These are phyloP conservation scores for Colletotrichum sublineola DNA, from an alignment of 2,329 filamentous ascomycete genomes.

Conservation along the genomic window DNA sequence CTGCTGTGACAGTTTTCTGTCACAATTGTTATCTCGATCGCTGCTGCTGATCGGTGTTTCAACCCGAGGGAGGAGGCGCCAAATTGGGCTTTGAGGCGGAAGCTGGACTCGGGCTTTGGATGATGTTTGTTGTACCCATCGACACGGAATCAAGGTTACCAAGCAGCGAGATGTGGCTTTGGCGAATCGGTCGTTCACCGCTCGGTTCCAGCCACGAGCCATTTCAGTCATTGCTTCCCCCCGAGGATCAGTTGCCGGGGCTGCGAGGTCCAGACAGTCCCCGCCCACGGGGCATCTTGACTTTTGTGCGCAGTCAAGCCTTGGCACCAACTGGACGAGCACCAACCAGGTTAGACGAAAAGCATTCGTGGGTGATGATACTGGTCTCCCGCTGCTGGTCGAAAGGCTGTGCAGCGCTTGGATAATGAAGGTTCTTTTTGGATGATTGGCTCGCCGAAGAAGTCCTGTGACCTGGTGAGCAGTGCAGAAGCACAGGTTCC, in stretches of 20 bases:
- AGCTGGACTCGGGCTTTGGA: conserved; percentile 18
- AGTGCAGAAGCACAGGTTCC: conserved; percentile 2
- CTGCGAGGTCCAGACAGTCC: neutral
- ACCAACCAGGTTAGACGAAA: neutral
- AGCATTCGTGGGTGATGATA: neutral
- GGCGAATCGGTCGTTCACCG: neutral
- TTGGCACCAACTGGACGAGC: neutral
- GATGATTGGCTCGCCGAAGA: conserved; percentile 1
- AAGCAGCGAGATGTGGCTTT: neutral
- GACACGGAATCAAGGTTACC: neutral
- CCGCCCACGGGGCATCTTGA: neutral
- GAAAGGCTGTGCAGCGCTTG: conserved; percentile 23
- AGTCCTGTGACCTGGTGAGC: conserved; percentile 2
- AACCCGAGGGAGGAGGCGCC: neutral
- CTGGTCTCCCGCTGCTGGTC: conserved; percentile 11
- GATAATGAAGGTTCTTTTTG: conserved; percentile 2
- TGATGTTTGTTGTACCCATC: conserved; percentile 2
- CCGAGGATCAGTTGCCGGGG: conserved; percentile 6
- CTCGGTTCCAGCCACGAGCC: neutral
- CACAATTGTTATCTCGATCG: conserved; percentile 15
- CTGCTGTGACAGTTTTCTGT: conserved; percentile 11
- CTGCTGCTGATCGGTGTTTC: conserved; percentile 6
- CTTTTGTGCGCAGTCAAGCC: neutral
- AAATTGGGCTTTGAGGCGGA: conserved; percentile 11
- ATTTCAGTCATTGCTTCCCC: neutral